Evolutionary conservation across 75 land plant genomes (phyloP).

Genomic region (Picea sitchensis): DNA sequence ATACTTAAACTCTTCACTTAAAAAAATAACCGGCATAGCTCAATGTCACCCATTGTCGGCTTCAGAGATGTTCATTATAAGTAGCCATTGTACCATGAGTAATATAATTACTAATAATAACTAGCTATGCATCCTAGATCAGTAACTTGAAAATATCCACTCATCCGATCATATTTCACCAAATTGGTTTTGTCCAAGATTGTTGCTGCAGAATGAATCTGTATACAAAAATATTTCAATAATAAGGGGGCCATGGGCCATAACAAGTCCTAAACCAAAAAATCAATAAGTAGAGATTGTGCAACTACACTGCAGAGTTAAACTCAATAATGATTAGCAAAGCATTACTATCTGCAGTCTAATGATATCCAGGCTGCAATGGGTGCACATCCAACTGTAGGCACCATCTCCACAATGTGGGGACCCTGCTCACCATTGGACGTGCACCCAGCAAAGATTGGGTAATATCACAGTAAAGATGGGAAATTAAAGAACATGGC

Average conservation of each 20-base stretch:
- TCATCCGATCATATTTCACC: constrained; percentile 86
- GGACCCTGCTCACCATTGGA: too few relatives aligned
- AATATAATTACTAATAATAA: constrained; percentile 60
- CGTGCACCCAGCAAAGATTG: too few relatives aligned
- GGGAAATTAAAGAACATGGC: neutral
- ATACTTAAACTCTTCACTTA: constrained; percentile 94
- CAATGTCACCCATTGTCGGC: constrained; percentile 97
- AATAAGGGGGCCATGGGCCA: neutral
- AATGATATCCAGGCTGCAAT: too few relatives aligned
- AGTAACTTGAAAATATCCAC: constrained; percentile 94
- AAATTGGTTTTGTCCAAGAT: constrained; percentile 83
- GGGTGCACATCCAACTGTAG: too few relatives aligned
- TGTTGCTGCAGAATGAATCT: constrained; percentile 92
- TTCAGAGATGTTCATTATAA: constrained; percentile 82
- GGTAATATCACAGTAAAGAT: neutral
- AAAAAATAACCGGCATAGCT: constrained; percentile 83
- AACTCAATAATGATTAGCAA: too few relatives aligned
- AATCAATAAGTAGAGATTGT: neutral
- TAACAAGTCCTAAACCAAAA: neutral
- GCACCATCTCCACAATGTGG: too few relatives aligned
- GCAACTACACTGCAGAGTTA: neutral
- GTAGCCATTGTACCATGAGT: constrained; percentile 91
- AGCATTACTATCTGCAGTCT: too few relatives aligned
- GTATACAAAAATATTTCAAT: constrained; percentile 16
- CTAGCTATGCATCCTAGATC: constrained; percentile 96